Evolutionary conservation across 83 land plant species (phyloP).

Genomic region (Thuja plicata): DNA sequence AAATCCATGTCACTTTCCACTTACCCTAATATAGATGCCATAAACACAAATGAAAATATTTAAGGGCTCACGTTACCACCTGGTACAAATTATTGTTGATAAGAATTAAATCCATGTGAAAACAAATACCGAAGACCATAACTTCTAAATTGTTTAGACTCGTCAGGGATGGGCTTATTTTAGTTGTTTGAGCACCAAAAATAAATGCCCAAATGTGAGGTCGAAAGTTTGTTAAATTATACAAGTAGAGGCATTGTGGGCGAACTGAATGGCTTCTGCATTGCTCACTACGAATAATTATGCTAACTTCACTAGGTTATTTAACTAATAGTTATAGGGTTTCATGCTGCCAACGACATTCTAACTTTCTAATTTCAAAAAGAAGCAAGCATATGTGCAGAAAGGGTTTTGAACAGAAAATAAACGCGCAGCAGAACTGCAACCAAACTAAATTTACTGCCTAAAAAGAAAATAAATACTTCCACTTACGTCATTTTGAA

Average conservation of each 20-base stretch:
- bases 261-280: not conserved
- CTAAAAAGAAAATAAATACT: not conserved
- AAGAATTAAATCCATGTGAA: not conserved
- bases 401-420: not conserved
- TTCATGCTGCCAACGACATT: not conserved
- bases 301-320: not conserved
- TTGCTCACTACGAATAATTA: not conserved
- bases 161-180: not conserved
- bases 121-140: not conserved
- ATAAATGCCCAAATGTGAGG: not conserved
- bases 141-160: not conserved
- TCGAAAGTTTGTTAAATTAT: not conserved
- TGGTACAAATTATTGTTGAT: not conserved
- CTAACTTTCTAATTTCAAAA: not conserved
- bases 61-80: not conserved
- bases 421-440: not conserved
- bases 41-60: not conserved
- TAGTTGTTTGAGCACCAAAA: not conserved
- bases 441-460: not conserved
- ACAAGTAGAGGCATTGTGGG: not conserved
- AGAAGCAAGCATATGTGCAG: not conserved
- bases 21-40: not conserved
- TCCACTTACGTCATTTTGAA: slow-evolving; percentile 40
- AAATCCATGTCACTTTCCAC: not conserved
- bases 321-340: not conserved